phyloP scores from a whole-genome alignment of 2,329 filamentous ascomycete species.

The Lachnellula hyalina region DNA sequence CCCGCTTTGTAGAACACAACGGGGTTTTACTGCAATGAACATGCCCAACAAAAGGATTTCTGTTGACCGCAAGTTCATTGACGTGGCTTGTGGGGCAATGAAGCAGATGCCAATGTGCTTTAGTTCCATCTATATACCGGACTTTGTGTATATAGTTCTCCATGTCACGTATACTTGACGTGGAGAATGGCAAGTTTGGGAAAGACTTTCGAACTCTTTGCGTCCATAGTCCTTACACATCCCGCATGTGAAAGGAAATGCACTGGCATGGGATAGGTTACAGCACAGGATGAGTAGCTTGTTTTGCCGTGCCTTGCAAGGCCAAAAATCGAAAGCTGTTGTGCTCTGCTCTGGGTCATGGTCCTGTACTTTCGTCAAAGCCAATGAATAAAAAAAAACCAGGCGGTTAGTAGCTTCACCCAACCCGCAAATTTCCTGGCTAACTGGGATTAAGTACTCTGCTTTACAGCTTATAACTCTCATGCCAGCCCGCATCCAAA shows the following conservation, averaged over 20 bases:
- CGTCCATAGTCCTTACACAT: background rate
- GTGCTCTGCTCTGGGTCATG: background rate
- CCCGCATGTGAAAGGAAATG: background rate
- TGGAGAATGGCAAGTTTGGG: background rate
- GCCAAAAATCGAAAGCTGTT: background rate
- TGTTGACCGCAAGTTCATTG: constrained; percentile 1
- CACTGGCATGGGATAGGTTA: background rate
- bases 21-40: background rate
- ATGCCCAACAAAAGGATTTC: background rate
- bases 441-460: background rate
- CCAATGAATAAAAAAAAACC: background rate
- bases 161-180: background rate
- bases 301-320: background rate
- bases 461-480: background rate
- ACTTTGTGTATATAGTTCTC: background rate
- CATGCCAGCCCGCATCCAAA: background rate
- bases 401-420: background rate
- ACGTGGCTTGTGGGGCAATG: constrained; percentile 1
- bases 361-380: too few relatives aligned
- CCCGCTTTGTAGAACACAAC: background rate
- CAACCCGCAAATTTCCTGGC: background rate
- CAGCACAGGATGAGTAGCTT: background rate
- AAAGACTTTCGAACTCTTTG: background rate
- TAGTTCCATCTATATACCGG: background rate
- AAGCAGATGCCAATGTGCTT: background rate